Evolutionary conservation across 2,329 filamentous ascomycete species (phyloP).

Genomic region (Aspergillus sergii): DNA sequence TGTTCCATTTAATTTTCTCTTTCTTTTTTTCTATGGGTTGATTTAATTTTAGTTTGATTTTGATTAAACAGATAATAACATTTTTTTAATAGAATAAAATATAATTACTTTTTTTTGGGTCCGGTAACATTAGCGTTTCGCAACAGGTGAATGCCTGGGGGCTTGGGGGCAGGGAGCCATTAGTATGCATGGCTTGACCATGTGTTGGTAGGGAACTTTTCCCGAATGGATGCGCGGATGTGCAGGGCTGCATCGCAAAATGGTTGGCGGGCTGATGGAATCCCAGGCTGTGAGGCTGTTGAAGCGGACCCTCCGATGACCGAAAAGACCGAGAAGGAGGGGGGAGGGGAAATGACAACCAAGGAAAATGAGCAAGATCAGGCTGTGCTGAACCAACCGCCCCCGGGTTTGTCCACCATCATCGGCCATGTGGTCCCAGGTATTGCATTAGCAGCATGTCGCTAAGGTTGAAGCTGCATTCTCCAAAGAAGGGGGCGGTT

Average conservation of each 20-base stretch:
- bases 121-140: conserved; percentile 7
- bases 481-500: not conserved
- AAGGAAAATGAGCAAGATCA: conserved; percentile 6
- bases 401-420: conserved; percentile 7
- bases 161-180: conserved; percentile 10
- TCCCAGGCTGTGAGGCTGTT: conserved; percentile 24
- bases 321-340: conserved; percentile 21
- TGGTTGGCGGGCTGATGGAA: conserved; percentile 14
- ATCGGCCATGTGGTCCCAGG: conserved; percentile 17
- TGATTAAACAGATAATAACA: not conserved
- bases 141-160: conserved; percentile 6
- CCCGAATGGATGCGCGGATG: conserved; percentile 22
- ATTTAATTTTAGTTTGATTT: conserved; percentile 10
- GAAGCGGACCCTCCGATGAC: conserved; percentile 23
- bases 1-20: conserved; percentile 16
- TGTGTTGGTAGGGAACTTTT: conserved; percentile 28
- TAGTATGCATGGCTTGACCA: conserved; percentile 23
- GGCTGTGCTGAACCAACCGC: conserved; percentile 13
- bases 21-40: conserved; percentile 1
- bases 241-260: conserved; percentile 28
- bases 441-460: conserved; percentile 5
- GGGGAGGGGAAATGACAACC: conserved; percentile 8
- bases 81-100: not conserved
- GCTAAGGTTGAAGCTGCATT: conserved; percentile 2
- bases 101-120: conserved; percentile 9